A percentile compares a stretch with the other conserved stretches of the same genome.
Evolutionary conservation across 2,329 filamentous ascomycete species (phyloP).

Genomic region (Fusarium phyllophilum): DNA sequence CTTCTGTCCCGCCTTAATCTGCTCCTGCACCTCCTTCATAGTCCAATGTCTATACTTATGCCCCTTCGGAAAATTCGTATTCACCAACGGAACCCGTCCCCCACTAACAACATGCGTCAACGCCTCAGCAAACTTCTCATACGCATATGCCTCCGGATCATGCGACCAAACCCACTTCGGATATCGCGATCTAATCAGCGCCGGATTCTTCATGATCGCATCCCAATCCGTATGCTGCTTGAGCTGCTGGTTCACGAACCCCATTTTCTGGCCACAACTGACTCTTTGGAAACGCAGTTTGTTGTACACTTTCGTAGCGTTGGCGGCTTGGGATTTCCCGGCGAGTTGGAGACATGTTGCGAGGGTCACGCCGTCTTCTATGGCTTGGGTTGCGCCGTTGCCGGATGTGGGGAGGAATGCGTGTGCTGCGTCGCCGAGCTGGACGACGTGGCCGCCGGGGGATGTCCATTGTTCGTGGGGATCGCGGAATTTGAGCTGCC

Average conservation of each 20-base stretch:
- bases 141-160: constrained; percentile 27
- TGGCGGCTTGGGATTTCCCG: constrained; percentile 9
- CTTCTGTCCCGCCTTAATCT: constrained; percentile 24
- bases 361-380: constrained; percentile 29
- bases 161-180: constrained; percentile 31
- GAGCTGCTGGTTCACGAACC: constrained; percentile 26
- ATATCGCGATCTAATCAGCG: constrained; percentile 18
- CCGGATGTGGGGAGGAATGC: constrained; percentile 26
- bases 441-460: constrained; percentile 20
- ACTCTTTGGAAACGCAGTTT: constrained; percentile 24
- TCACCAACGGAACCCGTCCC: constrained; percentile 16
- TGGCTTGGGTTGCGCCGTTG: constrained; percentile 25
- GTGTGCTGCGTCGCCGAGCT: constrained; percentile 27
- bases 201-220: constrained; percentile 26
- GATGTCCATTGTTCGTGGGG: constrained; percentile 34
- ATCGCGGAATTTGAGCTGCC: constrained; percentile 32
- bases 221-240: constrained; percentile 33
- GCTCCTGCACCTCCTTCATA: constrained; percentile 30
- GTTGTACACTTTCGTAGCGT: constrained; percentile 17
- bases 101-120: constrained; percentile 22
- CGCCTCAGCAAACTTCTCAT: constrained; percentile 33
- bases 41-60: constrained; percentile 32
- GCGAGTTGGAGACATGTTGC: constrained; percentile 23
- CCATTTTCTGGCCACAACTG: constrained; percentile 23
- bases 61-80: constrained; percentile 26